Evolutionary conservation across 805 yeast species (phyloP).

Genomic region (Pichia heedii): DNA sequence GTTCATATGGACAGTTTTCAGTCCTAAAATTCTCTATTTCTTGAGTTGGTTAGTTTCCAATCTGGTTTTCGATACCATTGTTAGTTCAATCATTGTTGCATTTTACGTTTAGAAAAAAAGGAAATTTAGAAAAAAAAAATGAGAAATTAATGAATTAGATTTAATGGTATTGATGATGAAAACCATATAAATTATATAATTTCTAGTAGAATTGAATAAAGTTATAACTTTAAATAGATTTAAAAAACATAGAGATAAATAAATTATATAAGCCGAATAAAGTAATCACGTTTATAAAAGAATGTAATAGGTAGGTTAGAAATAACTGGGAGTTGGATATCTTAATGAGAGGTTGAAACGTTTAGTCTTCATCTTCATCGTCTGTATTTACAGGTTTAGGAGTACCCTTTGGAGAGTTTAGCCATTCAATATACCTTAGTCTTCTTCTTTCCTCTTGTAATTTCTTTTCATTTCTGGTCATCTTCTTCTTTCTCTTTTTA

Average conservation of each 20-base stretch:
- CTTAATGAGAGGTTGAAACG: neutral
- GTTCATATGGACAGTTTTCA: constrained; percentile 96
- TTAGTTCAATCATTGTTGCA: constrained; percentile 17
- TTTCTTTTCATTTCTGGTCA: constrained; percentile 95
- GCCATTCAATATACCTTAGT: constrained; percentile 89
- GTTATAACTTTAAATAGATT: neutral
- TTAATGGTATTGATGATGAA: too few relatives aligned
- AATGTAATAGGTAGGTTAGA: neutral
- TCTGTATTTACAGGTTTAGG: constrained; percentile 92
- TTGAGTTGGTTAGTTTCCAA: constrained; percentile 62
- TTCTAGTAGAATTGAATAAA: neutral
- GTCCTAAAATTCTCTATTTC: constrained; percentile 81
- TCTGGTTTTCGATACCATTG: constrained; percentile 30
- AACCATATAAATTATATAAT: neutral
- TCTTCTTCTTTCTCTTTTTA: constrained; percentile 77
- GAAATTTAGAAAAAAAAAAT: too few relatives aligned
- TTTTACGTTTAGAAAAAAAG: constrained; percentile 11
- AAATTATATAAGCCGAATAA: constrained; percentile 4
- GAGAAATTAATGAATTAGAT: too few relatives aligned
- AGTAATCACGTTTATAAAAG: neutral
- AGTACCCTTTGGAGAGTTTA: constrained; percentile 94
- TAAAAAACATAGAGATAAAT: neutral
- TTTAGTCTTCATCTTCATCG: constrained; percentile 52
- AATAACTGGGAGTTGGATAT: neutral
- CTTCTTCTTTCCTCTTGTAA: constrained; percentile 88